A percentile compares a stretch with the other conserved stretches of the same genome.
Evolutionary conservation across 225 moss, liverwort and hornwort genomes (phyloP).

Genomic region (Physcomitrium patens): DNA sequence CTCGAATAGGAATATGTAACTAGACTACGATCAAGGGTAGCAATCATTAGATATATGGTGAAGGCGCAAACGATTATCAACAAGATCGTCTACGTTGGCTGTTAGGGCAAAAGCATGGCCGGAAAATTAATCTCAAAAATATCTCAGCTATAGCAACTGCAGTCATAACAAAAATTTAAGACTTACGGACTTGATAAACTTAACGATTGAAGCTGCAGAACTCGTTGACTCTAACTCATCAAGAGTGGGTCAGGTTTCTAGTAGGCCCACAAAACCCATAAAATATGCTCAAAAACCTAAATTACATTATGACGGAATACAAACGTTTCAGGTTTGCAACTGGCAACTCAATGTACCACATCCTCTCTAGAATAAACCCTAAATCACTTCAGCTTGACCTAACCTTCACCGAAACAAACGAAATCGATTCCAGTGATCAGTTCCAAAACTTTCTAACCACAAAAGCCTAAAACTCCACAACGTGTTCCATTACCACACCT

Average conservation of each 20-base stretch:
- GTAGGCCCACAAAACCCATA: neutral
- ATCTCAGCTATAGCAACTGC: too few relatives aligned
- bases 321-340: neutral
- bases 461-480: neutral
- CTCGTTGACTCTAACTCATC: neutral
- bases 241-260: neutral
- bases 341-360: neutral
- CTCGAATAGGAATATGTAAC: neutral
- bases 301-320: neutral
- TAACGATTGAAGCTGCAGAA: neutral
- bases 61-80: neutral
- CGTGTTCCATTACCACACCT: neutral
- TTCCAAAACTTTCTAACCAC: neutral
- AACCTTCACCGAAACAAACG: neutral
- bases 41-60: neutral
- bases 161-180: neutral
- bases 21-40: neutral
- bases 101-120: neutral
- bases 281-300: constrained; percentile 21
- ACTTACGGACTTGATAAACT: neutral
- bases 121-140: too few relatives aligned
- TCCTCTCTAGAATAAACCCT: constrained; percentile 23
- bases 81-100: neutral
- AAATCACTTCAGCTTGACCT: neutral
- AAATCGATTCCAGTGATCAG: neutral